Evolutionary conservation across 768 basidiomycete species (phyloP).

Genomic region (Cyclocybe cylindracea): DNA sequence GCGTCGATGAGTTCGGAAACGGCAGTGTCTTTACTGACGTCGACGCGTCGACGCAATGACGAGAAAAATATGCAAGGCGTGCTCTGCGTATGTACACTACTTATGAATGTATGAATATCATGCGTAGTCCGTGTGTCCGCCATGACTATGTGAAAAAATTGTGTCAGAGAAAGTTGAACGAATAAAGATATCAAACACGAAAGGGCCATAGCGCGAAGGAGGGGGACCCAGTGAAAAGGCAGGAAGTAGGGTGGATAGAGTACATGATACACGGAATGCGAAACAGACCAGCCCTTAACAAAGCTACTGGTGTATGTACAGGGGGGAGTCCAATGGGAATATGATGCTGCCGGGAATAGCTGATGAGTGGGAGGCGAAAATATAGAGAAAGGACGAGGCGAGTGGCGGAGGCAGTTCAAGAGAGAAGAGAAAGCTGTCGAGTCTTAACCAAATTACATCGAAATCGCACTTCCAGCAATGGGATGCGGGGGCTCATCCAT

Average conservation of each 20-base stretch:
- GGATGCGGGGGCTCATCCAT: slow-evolving; percentile 13
- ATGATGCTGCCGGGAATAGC: not conserved
- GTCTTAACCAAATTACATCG: not conserved
- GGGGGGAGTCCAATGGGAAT: not conserved
- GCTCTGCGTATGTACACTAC: slow-evolving; percentile 6
- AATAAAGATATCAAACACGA: slow-evolving; percentile 2
- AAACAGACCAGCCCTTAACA: too few relatives aligned
- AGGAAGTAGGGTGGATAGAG: not conserved
- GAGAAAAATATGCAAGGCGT: slow-evolving; percentile 1
- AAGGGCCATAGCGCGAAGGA: not conserved
- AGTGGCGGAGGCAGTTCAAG: not conserved
- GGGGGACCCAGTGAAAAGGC: not conserved
- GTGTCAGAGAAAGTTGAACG: not conserved
- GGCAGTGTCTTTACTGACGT: too few relatives aligned
- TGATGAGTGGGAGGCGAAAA: not conserved
- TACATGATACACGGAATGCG: too few relatives aligned
- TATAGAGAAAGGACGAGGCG: not conserved
- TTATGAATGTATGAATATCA: not conserved
- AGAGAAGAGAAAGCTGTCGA: not conserved
- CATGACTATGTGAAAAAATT: not conserved
- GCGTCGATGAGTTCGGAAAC: not conserved
- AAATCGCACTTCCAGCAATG: slow-evolving; percentile 16
- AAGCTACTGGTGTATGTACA: too few relatives aligned
- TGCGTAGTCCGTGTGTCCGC: slow-evolving; percentile 9
- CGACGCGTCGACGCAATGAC: not conserved